Evolutionary conservation across 768 basidiomycete genomes (phyloP), one percentile per base, ranked within the genome.

Genomic region (Boletus huronensis): DNA sequence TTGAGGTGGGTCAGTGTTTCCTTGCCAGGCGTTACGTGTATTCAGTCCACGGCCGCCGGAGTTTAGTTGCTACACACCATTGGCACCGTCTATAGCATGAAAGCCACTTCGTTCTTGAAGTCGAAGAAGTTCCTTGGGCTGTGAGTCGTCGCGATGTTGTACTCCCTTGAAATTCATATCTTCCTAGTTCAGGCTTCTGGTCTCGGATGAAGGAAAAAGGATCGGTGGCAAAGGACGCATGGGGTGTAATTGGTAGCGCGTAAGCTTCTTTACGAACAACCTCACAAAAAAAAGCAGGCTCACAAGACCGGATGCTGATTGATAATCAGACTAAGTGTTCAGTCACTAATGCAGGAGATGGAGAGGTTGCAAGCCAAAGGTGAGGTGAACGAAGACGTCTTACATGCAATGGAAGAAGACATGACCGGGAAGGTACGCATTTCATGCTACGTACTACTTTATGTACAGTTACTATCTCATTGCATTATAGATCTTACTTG

Each of bases 201-300:
- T 90, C 94, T 31, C 82, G 89, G 32, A 70, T 99, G 64, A 98
- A 96, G 73, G 97, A 99, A 73, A 95, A 94, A 71, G 93, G 93
- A 6, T 72, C 90, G 0, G 78, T 95, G 49, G 88, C 94, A 26
- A 98, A 98, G 71, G 97, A 99, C 61, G 90, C 94, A 0, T 98
- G 93, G 89, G 94, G 93, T 16, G 88, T 98, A 56, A 88, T 98
- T 55, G 91, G 93, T 34, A 93, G 91, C 78, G 96, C 96, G 86
- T 94, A 73, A 74, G 92, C 29, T 55, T 39, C 54, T 38, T 54
- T 48, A 51, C 49, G 19, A 48, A 51, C 45, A 14, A 38, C 45
- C 32, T 58, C 23, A 50, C 32, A 85, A 83, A 5, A 66, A n/a
- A 90, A 60, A 86, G 85, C 23, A 36, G 16, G 32, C 59, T 93